Percentiles rank a stretch among this genome's conserved stretches.
phyloP scores from a whole-genome alignment of 352 stramenopile genomes.

The Peronosclerospora sorghi region DNA sequence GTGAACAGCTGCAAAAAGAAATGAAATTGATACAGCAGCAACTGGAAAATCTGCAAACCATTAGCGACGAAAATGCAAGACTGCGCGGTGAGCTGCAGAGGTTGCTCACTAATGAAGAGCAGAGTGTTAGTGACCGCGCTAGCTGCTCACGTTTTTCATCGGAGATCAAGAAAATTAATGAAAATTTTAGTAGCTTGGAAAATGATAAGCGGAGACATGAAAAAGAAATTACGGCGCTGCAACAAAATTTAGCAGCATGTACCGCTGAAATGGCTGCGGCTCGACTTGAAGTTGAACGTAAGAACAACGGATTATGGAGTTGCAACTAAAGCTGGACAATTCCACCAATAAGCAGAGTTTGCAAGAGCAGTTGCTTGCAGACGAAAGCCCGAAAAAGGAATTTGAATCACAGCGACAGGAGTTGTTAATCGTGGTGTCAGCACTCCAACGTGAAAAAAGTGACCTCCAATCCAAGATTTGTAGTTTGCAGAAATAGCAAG shows the following conservation, averaged over 20 bases:
- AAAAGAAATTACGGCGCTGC: conserved; percentile 22
- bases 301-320: conserved; percentile 34
- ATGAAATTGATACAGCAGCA: conserved; percentile 9
- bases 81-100: conserved; percentile 26
- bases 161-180: conserved; percentile 19
- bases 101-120: conserved; percentile 8
- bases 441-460: conserved; percentile 34
- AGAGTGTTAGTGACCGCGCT: conserved; percentile 1
- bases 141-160: conserved; percentile 14
- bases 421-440: conserved; percentile 25
- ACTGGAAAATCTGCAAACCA: conserved; percentile 28
- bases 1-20: conserved; percentile 25
- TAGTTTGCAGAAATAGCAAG: conserved; percentile 17
- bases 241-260: conserved; percentile 23
- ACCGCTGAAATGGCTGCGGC: conserved; percentile 14
- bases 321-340: conserved; percentile 40
- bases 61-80: conserved; percentile 31
- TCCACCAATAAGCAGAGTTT: conserved; percentile 24
- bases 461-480: conserved; percentile 17
- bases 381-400: conserved; percentile 30
- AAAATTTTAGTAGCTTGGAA: conserved; percentile 25
- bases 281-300: conserved; percentile 30
- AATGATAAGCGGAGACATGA: conserved; percentile 22
- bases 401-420: conserved; percentile 35
- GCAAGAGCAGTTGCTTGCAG: conserved; percentile 39